Evolutionary conservation across 169 alveolate genomes (phyloP).

Genomic region (Plasmodium malariae): DNA sequence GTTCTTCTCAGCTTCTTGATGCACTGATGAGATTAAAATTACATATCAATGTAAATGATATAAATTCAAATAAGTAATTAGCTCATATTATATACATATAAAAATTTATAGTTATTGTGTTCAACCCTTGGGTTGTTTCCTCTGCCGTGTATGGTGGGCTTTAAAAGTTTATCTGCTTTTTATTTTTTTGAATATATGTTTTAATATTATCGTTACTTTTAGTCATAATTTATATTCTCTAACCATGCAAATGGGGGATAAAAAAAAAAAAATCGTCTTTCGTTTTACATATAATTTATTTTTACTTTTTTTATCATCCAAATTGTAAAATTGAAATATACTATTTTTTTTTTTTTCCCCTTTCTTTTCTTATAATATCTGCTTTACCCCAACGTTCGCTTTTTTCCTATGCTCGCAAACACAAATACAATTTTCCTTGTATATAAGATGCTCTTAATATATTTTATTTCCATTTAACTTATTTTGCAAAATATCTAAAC

Average conservation of each 20-base stretch:
- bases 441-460: conserved; percentile 15
- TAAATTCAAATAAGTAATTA: too few relatives aligned
- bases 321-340: neutral
- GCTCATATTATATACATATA: too few relatives aligned
- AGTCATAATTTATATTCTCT: conserved; percentile 46
- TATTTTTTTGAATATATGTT: neutral
- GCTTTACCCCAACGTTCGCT: conserved; percentile 22
- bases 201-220: conserved; percentile 9
- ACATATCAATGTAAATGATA: too few relatives aligned
- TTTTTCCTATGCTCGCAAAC: conserved; percentile 18
- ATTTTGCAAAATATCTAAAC: conserved; percentile 29
- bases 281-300: neutral
- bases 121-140: neutral
- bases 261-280: conserved; percentile 1
- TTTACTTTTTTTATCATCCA: neutral
- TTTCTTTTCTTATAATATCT: conserved; percentile 1
- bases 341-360: conserved; percentile 16
- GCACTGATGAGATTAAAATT: too few relatives aligned
- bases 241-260: conserved; percentile 7
- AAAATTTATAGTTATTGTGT: too few relatives aligned
- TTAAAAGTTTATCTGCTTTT: conserved; percentile 2
- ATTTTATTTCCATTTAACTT: conserved; percentile 73
- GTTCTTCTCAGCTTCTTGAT: too few relatives aligned
- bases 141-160: too few relatives aligned
- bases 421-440: conserved; percentile 32